phyloP scores from a whole-genome alignment of 768 basidiomycete genomes.

The Amanita pseudoporphyria region DNA sequence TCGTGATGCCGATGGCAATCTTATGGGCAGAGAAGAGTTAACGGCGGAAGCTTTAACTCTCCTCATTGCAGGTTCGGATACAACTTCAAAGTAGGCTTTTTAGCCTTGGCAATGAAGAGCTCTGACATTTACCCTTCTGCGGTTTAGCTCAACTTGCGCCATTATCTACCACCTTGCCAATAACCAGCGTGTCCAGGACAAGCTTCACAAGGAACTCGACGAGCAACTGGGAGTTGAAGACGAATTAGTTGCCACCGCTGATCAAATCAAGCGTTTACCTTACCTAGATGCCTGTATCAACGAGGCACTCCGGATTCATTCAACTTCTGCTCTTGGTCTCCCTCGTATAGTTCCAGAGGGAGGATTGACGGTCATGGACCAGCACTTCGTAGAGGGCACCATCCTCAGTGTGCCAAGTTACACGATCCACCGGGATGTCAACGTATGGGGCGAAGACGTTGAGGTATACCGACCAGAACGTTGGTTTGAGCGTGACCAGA shows the following conservation, averaged over 20 bases:
- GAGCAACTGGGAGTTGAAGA: conserved; percentile 47
- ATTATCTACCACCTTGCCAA: conserved; percentile 78
- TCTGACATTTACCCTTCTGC: background rate
- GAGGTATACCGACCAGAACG: conserved; percentile 73
- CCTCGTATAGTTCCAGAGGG: conserved; percentile 71
- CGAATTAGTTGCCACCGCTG: conserved; percentile 50
- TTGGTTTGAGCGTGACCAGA: conserved; percentile 68
- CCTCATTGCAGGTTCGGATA: conserved; percentile 85
- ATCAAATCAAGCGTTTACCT: conserved; percentile 62
- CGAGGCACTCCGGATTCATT: conserved; percentile 78
- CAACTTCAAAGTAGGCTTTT: conserved; percentile 74
- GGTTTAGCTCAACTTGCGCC: conserved; percentile 72
- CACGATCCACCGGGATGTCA: conserved; percentile 66
- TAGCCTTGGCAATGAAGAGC: background rate
- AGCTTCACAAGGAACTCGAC: conserved; percentile 70
- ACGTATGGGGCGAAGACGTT: conserved; percentile 72
- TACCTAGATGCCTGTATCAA: conserved; percentile 86
- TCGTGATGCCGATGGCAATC: conserved; percentile 70
- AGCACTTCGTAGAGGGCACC: conserved; percentile 63
- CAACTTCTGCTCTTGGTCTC: conserved; percentile 76
- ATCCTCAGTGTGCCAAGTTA: conserved; percentile 76
- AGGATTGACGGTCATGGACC: conserved; percentile 51
- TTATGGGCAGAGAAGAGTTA: conserved; percentile 72
- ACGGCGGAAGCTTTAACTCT: conserved; percentile 85
- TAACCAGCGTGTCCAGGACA: conserved; percentile 53